phyloP scores from a whole-genome alignment of 768 basidiomycete species.

The Mycena rosella region DNA sequence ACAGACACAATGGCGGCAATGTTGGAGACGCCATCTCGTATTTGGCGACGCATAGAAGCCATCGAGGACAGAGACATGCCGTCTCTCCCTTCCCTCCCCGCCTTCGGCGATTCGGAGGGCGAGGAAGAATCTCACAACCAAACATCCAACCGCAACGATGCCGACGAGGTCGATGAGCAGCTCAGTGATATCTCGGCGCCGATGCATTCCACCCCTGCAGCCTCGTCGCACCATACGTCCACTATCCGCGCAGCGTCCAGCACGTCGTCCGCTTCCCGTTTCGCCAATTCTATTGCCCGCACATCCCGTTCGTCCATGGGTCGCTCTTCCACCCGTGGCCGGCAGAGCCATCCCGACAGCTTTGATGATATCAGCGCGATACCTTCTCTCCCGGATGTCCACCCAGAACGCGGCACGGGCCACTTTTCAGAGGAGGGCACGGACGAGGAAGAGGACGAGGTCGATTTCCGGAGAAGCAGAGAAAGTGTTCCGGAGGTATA shows the following conservation, averaged over 20 bases:
- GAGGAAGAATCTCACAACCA: slow-evolving; percentile 42
- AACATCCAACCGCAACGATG: slow-evolving; percentile 41
- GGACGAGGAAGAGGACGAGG: slow-evolving; percentile 46
- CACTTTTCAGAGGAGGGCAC: slow-evolving; percentile 47
- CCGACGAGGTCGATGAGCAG: slow-evolving; percentile 52
- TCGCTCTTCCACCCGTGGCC: slow-evolving; percentile 46
- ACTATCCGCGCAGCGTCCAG: slow-evolving; percentile 62
- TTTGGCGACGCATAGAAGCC: slow-evolving; percentile 87
- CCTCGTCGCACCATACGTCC: slow-evolving; percentile 61
- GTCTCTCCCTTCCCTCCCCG: slow-evolving; percentile 82
- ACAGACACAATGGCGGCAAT: slow-evolving; percentile 57
- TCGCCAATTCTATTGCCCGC: slow-evolving; percentile 63
- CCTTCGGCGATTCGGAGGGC: slow-evolving; percentile 73
- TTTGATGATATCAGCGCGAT: slow-evolving; percentile 71
- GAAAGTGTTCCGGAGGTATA: slow-evolving; percentile 68
- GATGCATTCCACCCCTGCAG: slow-evolving; percentile 76
- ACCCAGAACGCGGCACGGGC: slow-evolving; percentile 45
- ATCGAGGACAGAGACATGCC: slow-evolving; percentile 84
- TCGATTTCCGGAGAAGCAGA: slow-evolving; percentile 56
- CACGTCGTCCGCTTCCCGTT: slow-evolving; percentile 64
- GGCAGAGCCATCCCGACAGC: slow-evolving; percentile 56
- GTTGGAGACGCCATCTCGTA: slow-evolving; percentile 86
- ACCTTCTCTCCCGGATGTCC: slow-evolving; percentile 63
- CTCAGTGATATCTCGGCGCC: slow-evolving; percentile 60
- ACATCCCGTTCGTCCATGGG: slow-evolving; percentile 53